Evolutionary conservation across 352 stramenopile genomes (phyloP).

Genomic region (Pythium monospermum): DNA sequence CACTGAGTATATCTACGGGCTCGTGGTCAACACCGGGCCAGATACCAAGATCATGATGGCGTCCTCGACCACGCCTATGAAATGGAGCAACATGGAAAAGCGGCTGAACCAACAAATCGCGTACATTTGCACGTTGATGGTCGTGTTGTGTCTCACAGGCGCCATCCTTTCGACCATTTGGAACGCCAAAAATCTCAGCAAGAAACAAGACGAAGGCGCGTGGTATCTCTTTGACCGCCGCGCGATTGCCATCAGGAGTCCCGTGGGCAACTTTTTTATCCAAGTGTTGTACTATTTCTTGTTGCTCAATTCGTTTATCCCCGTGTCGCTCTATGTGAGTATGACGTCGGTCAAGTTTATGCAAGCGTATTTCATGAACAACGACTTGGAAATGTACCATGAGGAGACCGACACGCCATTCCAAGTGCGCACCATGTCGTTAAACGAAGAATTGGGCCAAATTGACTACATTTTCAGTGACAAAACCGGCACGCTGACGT

Average conservation of each 20-base stretch:
- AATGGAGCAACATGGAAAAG: conserved; percentile 87
- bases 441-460: conserved; percentile 93
- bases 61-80: conserved; percentile 67
- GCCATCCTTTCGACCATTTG: conserved; percentile 59
- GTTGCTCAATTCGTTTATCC: conserved; percentile 93
- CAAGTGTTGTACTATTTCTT: conserved; percentile 93
- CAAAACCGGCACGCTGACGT: conserved; percentile 95
- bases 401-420: conserved; percentile 90
- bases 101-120: conserved; percentile 77
- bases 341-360: conserved; percentile 93
- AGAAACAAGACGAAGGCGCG: conserved; percentile 25
- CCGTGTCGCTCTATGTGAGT: conserved; percentile 92
- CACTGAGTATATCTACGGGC: conserved; percentile 88
- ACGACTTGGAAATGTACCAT: conserved; percentile 92
- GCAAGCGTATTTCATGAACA: conserved; percentile 90
- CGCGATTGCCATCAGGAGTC: conserved; percentile 43
- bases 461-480: conserved; percentile 93
- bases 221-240: conserved; percentile 71
- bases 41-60: conserved; percentile 91
- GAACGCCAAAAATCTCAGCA: conserved; percentile 59
- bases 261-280: conserved; percentile 81
- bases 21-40: conserved; percentile 90
- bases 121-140: conserved; percentile 82
- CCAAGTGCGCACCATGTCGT: conserved; percentile 88
- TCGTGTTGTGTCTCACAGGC: conserved; percentile 66